A percentile compares a stretch with the other conserved stretches of the same genome.
phyloP scores from a whole-genome alignment of 2,329 filamentous ascomycete genomes.

The Aspergillus unguis region DNA sequence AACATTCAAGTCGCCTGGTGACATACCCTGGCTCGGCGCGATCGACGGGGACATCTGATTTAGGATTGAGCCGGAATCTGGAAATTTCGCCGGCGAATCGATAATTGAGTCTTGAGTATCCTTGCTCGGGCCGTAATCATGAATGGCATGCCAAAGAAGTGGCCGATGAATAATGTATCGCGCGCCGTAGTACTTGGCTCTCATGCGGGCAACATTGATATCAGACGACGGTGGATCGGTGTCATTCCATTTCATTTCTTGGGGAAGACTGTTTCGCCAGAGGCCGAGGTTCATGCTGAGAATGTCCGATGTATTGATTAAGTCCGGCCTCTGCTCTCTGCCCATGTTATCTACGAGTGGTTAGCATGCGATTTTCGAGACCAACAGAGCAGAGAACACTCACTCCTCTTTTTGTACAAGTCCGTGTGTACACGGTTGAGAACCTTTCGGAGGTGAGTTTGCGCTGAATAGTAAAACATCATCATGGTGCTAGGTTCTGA shows the following conservation, averaged over 20 bases:
- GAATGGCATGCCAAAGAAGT: conserved; percentile 62
- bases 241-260: conserved; percentile 60
- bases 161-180: conserved; percentile 85
- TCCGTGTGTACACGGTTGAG: conserved; percentile 56
- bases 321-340: conserved; percentile 8
- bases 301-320: conserved; percentile 38
- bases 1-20: conserved; percentile 33
- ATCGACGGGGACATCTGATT: conserved; percentile 35
- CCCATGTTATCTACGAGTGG: no score
- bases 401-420: conserved; percentile 48
- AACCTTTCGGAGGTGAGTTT: conserved; percentile 58
- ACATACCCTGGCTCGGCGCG: conserved; percentile 29
- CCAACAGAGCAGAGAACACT: conserved; percentile 7
- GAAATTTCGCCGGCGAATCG: conserved; percentile 33
- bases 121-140: conserved; percentile 47
- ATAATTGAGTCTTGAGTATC: conserved; percentile 17
- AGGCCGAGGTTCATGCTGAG: conserved; percentile 49
- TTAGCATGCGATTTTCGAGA: conserved; percentile 1
- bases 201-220: conserved; percentile 76
- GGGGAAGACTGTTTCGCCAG: conserved; percentile 54
- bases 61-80: conserved; percentile 7
- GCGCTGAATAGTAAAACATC: conserved; percentile 59
- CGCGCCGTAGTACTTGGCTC: conserved; percentile 93
- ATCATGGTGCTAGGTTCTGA: conserved; percentile 39
- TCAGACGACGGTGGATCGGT: conserved; percentile 67